Conservation (phyloP, 805 yeast species). For the Ogataea paraovalis region DNA sequence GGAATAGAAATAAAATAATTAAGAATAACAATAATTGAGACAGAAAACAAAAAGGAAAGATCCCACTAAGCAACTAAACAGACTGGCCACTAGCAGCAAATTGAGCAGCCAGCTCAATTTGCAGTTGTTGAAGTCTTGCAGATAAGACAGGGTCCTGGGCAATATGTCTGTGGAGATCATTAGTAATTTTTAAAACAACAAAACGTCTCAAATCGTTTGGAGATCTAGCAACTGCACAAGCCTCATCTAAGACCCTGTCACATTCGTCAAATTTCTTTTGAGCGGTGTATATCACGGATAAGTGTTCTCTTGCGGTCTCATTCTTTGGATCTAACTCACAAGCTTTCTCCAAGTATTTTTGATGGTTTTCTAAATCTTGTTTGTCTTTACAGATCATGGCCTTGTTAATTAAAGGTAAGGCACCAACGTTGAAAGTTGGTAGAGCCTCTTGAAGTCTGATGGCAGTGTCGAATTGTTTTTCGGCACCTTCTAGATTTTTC, state of each 20-base stretch:
- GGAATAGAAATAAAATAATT: background rate
- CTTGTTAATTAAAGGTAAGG: conserved; percentile 84
- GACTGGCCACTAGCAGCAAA: background rate
- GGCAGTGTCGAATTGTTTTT: conserved; percentile 81
- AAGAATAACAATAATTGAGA: background rate
- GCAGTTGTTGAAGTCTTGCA: conserved; percentile 31
- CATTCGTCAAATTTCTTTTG: conserved; percentile 81
- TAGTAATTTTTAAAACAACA: conserved; percentile 86
- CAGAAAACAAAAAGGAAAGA: background rate
- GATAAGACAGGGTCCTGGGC: conserved; percentile 64
- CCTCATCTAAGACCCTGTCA: conserved; percentile 72
- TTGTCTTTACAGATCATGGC: conserved; percentile 67
- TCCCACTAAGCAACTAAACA: background rate
- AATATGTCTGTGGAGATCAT: conserved; percentile 81
- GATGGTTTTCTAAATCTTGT: conserved; percentile 54
- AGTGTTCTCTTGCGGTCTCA: conserved; percentile 84
- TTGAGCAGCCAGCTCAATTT: background rate
- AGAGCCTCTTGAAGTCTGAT: conserved; percentile 73
- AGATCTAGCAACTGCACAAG: conserved; percentile 77
- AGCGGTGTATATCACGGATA: conserved; percentile 88
- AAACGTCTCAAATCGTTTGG: conserved; percentile 87
- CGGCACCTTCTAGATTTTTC: conserved; percentile 67
- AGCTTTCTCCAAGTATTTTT: conserved; percentile 66
- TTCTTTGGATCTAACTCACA: conserved; percentile 79
- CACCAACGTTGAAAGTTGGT: conserved; percentile 73